Evolutionary conservation across 2,329 filamentous ascomycete species (phyloP).

Genomic region (Botrytis paeoniae): DNA sequence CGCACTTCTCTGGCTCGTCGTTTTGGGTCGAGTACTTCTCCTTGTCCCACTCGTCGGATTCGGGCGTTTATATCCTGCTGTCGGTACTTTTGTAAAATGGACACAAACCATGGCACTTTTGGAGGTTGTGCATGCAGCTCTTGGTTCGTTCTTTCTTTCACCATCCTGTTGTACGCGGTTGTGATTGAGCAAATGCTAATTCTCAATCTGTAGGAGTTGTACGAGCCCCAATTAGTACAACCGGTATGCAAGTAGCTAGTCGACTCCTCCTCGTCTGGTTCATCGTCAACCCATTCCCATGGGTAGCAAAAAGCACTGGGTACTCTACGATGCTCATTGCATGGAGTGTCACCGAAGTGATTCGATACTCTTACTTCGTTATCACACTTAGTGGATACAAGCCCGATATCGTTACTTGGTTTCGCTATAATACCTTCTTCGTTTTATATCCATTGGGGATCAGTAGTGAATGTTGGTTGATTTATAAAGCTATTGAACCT

Average conservation of each 20-base stretch:
- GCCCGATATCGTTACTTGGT: conserved; percentile 68
- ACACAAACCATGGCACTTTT: conserved; percentile 81
- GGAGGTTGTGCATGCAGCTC: conserved; percentile 77
- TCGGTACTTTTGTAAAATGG: conserved; percentile 68
- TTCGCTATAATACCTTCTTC: conserved; percentile 90
- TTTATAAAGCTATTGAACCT: conserved; percentile 66
- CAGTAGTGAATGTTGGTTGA: conserved; percentile 77
- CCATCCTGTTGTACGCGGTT: background rate
- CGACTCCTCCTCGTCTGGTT: conserved; percentile 89
- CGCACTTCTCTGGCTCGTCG: conserved; percentile 71
- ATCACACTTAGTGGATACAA: conserved; percentile 63
- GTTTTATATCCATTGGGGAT: conserved; percentile 92
- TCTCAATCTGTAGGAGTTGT: conserved; percentile 62
- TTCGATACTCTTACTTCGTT: conserved; percentile 90
- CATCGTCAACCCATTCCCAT: conserved; percentile 71
- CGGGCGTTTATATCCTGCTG: conserved; percentile 56
- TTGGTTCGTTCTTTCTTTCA: conserved; percentile 55
- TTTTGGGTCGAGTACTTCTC: conserved; percentile 65
- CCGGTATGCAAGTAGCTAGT: conserved; percentile 82
- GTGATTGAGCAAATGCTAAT: conserved; percentile 21
- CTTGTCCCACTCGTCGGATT: conserved; percentile 55
- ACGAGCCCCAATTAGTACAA: conserved; percentile 79
- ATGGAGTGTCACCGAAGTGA: conserved; percentile 88
- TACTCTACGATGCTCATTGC: conserved; percentile 80
- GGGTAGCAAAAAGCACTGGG: conserved; percentile 56